These are phyloP conservation scores for Suillus ampliporus DNA, from an alignment of 768 basidiomycete genomes.

Conservation along the genomic window DNA sequence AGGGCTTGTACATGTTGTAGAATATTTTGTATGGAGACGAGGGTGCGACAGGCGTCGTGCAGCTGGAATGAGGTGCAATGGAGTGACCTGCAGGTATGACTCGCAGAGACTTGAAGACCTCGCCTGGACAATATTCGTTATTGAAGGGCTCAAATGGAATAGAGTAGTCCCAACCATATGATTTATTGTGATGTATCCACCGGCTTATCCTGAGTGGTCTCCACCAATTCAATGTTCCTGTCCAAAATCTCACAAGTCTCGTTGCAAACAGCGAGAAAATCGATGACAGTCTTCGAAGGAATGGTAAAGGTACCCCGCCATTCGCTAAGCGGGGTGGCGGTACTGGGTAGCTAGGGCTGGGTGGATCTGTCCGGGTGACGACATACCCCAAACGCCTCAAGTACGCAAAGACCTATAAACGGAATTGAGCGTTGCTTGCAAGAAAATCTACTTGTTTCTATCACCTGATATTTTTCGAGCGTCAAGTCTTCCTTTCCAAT, in stretches of 20 bases:
- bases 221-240: conserved; percentile 65
- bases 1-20: conserved; percentile 92
- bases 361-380: conserved; percentile 76
- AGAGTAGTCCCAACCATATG: conserved; percentile 49
- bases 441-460: conserved; percentile 19
- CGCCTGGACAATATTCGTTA: conserved; percentile 47
- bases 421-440: not conserved
- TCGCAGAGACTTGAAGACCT: conserved; percentile 70
- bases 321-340: conserved; percentile 44
- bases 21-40: conserved; percentile 79
- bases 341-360: conserved; percentile 55
- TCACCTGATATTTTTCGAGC: conserved; percentile 87
- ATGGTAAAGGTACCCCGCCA: conserved; percentile 9
- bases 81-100: conserved; percentile 73
- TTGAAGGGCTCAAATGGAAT: conserved; percentile 13
- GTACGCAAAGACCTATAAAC: conserved; percentile 83
- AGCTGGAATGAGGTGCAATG: conserved; percentile 37
- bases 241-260: conserved; percentile 12
- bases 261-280: conserved; percentile 22
- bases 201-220: conserved; percentile 54
- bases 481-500: conserved; percentile 79
- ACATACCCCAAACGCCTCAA: conserved; percentile 91
- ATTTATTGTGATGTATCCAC: conserved; percentile 56
- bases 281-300: conserved; percentile 5
- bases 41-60: conserved; percentile 3